phyloP scores from a whole-genome alignment of 2,329 filamentous ascomycete genomes.

The Paracoccidioides lutzii region DNA sequence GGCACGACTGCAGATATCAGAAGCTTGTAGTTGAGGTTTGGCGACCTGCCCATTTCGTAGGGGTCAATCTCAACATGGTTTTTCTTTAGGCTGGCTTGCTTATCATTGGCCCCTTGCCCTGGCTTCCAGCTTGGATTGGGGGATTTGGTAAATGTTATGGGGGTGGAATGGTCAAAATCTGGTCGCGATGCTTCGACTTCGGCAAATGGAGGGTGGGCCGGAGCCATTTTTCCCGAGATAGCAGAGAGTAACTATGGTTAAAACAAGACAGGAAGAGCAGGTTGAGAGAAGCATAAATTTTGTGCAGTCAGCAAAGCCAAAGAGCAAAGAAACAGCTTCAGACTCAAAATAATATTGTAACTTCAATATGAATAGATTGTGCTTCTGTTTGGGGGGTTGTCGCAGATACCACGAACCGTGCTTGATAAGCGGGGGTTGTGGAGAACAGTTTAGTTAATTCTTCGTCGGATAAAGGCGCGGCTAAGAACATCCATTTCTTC shows the following conservation, averaged over 20 bases:
- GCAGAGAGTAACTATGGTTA: too few species aligned
- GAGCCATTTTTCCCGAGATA: not conserved
- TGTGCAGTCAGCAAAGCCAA: too few species aligned
- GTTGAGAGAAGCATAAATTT: too few species aligned
- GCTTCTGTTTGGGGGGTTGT: not conserved
- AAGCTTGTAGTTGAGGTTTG: constrained; percentile 76
- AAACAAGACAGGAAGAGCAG: too few species aligned
- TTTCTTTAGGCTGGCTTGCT: constrained; percentile 38
- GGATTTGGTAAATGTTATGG: constrained; percentile 29
- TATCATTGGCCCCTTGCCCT: constrained; percentile 32
- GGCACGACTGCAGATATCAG: constrained; percentile 74
- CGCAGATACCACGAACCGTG: too few species aligned
- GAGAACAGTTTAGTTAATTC: too few species aligned
- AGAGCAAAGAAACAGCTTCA: too few species aligned
- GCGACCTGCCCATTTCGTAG: constrained; percentile 54
- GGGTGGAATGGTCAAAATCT: constrained; percentile 24
- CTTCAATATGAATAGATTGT: not conserved
- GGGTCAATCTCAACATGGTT: constrained; percentile 70
- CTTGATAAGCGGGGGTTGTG: too few species aligned
- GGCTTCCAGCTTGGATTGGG: constrained; percentile 31
- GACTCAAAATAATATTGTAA: too few species aligned
- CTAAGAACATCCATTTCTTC: not conserved
- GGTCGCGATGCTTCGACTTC: constrained; percentile 31
- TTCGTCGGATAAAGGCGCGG: not conserved
- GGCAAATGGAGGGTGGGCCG: constrained; percentile 17